phyloP scores from a whole-genome alignment of 192 early-diverging fungal genomes.

The Coemansia sp. region DNA sequence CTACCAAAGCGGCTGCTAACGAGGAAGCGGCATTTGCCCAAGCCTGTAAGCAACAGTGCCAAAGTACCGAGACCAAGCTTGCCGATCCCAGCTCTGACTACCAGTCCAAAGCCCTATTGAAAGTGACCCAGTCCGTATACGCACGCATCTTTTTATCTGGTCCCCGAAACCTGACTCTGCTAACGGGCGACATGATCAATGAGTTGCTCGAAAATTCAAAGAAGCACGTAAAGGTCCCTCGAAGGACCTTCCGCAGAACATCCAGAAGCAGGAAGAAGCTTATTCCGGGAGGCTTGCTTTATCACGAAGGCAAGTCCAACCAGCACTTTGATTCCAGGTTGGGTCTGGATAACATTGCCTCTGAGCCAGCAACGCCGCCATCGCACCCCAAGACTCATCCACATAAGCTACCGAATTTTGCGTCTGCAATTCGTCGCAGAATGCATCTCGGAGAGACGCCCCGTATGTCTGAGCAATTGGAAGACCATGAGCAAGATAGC shows the following conservation, averaged over 20 bases:
- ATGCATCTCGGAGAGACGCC: neutral
- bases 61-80: constrained; percentile 4
- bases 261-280: neutral
- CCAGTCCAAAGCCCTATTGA: constrained; percentile 14
- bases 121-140: constrained; percentile 17
- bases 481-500: neutral
- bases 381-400: neutral
- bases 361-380: neutral
- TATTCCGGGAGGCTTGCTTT: neutral
- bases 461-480: neutral
- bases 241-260: constrained; percentile 13
- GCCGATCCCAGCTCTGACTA: constrained; percentile 2
- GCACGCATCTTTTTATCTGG: constrained; percentile 17
- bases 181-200: constrained; percentile 8
- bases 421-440: constrained; percentile 10
- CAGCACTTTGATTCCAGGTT: neutral
- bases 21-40: constrained; percentile 11
- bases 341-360: neutral
- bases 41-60: constrained; percentile 11
- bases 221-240: constrained; percentile 8
- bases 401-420: constrained; percentile 10
- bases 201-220: constrained; percentile 4
- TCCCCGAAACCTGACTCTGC: constrained; percentile 14
- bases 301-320: neutral
- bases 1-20: neutral